Percentiles rank a stretch among this genome's conserved stretches.
Evolutionary conservation across 805 yeast species (phyloP).

Genomic region (Metschnikowia anglica): DNA sequence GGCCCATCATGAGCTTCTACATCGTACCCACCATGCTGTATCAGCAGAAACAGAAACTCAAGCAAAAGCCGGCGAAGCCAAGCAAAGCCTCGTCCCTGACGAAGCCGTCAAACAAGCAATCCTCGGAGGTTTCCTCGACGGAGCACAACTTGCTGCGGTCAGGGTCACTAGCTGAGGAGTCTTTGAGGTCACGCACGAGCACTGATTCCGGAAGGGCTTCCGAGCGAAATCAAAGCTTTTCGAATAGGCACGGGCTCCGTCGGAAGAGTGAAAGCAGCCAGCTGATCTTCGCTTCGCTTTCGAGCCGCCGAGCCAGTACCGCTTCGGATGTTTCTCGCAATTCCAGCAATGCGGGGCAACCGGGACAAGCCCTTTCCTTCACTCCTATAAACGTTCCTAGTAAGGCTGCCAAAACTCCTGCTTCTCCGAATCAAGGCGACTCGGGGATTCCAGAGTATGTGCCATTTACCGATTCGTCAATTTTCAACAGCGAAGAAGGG

Average conservation of each 20-base stretch:
- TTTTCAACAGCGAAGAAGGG: constrained; percentile 27
- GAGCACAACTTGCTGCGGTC: no score
- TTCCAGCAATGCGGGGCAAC: background rate
- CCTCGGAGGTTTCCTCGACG: background rate
- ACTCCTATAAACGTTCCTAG: background rate
- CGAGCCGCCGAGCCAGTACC: constrained; percentile 7
- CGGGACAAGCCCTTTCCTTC: background rate
- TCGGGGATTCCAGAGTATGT: constrained; percentile 12
- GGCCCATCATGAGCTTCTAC: constrained; percentile 35
- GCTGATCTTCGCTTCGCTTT: constrained; percentile 3
- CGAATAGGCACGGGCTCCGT: background rate
- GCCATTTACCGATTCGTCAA: constrained; percentile 11
- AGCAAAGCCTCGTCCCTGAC: background rate
- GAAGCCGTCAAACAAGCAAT: background rate
- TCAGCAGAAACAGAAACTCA: constrained; percentile 40
- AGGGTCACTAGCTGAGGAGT: no score
- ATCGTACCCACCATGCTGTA: constrained; percentile 42
- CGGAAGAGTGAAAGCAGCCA: constrained; percentile 1
- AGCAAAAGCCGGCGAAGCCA: constrained; percentile 17
- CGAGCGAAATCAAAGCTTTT: no score
- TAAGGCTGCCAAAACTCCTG: background rate
- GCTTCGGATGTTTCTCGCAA: constrained; percentile 6
- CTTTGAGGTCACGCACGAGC: no score
- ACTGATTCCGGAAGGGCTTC: background rate
- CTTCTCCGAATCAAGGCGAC: no score